phyloP scores from a whole-genome alignment of 2,329 filamentous ascomycete species.

The Fulvia fulva region DNA sequence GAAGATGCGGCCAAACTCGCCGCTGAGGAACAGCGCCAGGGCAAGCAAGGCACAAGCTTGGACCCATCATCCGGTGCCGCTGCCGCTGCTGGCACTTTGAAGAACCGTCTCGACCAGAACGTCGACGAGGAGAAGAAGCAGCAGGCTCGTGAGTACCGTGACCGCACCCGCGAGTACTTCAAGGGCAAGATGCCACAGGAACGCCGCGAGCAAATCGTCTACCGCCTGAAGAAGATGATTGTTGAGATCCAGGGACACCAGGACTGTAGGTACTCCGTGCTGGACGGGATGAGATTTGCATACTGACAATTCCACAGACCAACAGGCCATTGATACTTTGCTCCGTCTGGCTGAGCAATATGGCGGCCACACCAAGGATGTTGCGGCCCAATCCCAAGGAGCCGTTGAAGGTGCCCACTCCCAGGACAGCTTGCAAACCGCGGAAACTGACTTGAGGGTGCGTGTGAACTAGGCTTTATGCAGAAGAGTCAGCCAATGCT shows the following conservation, averaged over 20 bases:
- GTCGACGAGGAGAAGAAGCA: slow-evolving; percentile 59
- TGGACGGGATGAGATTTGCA: background rate
- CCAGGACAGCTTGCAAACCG: slow-evolving; percentile 61
- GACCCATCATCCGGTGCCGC: slow-evolving; percentile 51
- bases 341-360: slow-evolving; percentile 83
- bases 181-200: slow-evolving; percentile 85
- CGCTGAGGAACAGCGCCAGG: slow-evolving; percentile 51
- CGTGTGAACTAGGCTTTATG: slow-evolving; percentile 41
- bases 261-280: slow-evolving; percentile 59
- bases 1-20: slow-evolving; percentile 51
- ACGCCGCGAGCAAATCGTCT: slow-evolving; percentile 86
- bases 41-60: slow-evolving; percentile 42
- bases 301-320: slow-evolving; percentile 51
- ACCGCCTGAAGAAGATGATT: slow-evolving; percentile 95
- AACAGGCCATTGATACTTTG: slow-evolving; percentile 83
- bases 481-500: slow-evolving; percentile 44
- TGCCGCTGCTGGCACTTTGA: slow-evolving; percentile 45
- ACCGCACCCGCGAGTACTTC: slow-evolving; percentile 67
- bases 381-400: slow-evolving; percentile 62
- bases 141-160: slow-evolving; percentile 40
- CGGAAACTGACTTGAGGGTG: slow-evolving; percentile 76
- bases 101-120: slow-evolving; percentile 57
- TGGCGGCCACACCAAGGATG: slow-evolving; percentile 63
- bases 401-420: slow-evolving; percentile 69
- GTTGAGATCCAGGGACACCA: slow-evolving; percentile 93